phyloP scores from a whole-genome alignment of 176 grass and related monocot species.

The Triticum dicoccoides region DNA sequence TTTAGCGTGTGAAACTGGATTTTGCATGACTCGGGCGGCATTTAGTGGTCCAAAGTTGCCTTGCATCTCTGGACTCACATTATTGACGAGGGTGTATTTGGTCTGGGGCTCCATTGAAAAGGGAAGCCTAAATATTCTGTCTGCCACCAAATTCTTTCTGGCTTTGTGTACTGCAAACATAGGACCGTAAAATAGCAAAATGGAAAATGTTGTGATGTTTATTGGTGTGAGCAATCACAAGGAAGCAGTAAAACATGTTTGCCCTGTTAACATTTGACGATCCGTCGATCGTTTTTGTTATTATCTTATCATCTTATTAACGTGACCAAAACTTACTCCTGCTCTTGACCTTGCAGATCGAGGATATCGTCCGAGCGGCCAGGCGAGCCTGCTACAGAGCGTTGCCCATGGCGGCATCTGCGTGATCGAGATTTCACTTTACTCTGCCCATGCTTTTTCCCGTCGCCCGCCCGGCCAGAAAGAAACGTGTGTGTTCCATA shows the following conservation, averaged over 20 bases:
- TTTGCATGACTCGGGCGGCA: not conserved
- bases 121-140: not conserved
- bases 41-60: not conserved
- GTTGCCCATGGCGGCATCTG: constrained; percentile 67
- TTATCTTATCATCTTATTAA: too few relatives aligned
- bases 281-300: not conserved
- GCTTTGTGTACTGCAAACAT: not conserved
- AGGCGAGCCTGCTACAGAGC: constrained; percentile 87
- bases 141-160: not conserved
- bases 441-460: not conserved
- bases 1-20: constrained; percentile 2
- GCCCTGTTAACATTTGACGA: not conserved
- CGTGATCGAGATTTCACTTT: constrained; percentile 35
- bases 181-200: not conserved
- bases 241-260: too few relatives aligned
- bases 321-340: not conserved
- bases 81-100: not conserved
- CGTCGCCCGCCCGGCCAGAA: not conserved
- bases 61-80: constrained; percentile 16
- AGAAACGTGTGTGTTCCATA: constrained; percentile 37
- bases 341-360: constrained; percentile 49
- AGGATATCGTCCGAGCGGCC: constrained; percentile 87
- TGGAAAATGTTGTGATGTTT: too few relatives aligned
- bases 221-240: too few relatives aligned
- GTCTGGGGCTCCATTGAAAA: not conserved